phyloP scores from a whole-genome alignment of 306 rosid species.

The Cercis canadensis region DNA sequence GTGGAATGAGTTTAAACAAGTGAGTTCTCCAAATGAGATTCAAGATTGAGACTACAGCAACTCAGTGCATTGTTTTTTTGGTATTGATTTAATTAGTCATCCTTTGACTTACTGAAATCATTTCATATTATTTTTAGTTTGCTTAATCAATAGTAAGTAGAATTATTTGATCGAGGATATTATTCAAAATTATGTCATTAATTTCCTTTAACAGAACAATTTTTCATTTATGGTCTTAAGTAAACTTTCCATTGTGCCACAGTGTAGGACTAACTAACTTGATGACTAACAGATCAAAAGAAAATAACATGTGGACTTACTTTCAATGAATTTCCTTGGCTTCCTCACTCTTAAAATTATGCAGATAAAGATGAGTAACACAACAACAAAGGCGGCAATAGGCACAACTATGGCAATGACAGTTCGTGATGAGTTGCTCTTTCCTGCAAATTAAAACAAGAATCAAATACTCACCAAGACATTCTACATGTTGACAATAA shows the following conservation, averaged over 20 bases:
- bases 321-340: background rate
- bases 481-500: no score
- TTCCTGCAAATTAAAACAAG: no score
- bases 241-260: background rate
- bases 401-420: constrained; percentile 13
- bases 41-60: constrained; percentile 23
- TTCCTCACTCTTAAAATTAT: constrained; percentile 16
- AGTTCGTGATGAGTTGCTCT: background rate
- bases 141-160: no score
- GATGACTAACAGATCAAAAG: no score
- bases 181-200: no score
- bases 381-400: background rate
- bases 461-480: no score
- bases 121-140: background rate
- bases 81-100: background rate
- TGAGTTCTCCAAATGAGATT: constrained; percentile 19
- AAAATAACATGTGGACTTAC: constrained; percentile 5
- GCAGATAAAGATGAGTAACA: constrained; percentile 6
- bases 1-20: background rate
- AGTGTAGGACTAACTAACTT: background rate
- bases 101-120: constrained; percentile 28
- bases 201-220: no score
- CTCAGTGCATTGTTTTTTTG: no score
- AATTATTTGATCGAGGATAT: no score
- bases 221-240: background rate